Evolutionary conservation across 2,329 filamentous ascomycete genomes (phyloP), one percentile per base, ranked within the genome.

Genomic region (Epichloe sp.): DNA sequence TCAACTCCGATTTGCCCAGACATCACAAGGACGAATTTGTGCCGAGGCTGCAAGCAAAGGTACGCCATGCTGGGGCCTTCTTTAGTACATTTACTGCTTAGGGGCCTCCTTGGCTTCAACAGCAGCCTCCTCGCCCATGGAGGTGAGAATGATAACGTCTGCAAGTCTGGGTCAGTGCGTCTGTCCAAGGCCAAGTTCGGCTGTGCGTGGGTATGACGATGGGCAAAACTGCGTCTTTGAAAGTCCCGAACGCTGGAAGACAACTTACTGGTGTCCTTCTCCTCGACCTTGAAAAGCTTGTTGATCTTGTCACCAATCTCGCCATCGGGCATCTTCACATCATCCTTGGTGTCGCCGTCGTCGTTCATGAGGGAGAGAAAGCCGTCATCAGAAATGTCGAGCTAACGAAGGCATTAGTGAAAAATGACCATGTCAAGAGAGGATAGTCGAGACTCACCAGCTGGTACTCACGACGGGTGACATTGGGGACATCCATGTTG

Each of bases 401-500:
- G 80, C 88, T 95, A 62, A 15, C n/a, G 31, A 46, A 38, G 43
- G 23, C 34, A 6, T 44, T 4, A 49, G 34, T 40, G 14, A 35
- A 10, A 42, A 42, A 11, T 5, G 5, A 37, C 17, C 19, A 17
- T 21, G 5, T 26, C 35, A 40, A 23, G 23, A 48, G 53, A 15
- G 11, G 3, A 38, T 44, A 15, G 14, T 37, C 12, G 42, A 41
- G 11, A 44, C 88, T 82, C 78, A 96, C 88, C 66, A 97, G 83
- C 79, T 93, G 85, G 80, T 86, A 95, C 79, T 96, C 91, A 73
- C 79, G 80, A 68, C 91, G 90, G 64, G 70, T 71, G 74, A 97
- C 91, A 76, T 93, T 85, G 74, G 94, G 94, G 63, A 98, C 93
- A 67, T 98, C 88, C 88, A 94, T 94, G 82, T 94, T 86, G 79